Conservation (phyloP, 2,329 filamentous ascomycete species). For the Pseudogymnoascus sp. region DNA sequence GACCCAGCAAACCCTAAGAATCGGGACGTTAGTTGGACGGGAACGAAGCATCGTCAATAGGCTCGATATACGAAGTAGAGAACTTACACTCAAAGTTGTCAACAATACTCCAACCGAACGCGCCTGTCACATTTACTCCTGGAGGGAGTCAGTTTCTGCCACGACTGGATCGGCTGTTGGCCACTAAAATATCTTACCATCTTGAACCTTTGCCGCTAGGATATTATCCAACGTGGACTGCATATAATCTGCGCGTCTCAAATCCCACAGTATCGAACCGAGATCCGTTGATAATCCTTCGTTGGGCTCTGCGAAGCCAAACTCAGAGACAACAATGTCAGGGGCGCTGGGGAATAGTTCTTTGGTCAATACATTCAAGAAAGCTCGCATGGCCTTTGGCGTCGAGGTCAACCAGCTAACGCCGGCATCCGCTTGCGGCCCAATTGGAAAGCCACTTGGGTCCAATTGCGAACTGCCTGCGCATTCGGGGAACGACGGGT, state of each 20-base stretch:
- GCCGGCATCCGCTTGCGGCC: constrained; percentile 34
- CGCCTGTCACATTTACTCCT: constrained; percentile 33
- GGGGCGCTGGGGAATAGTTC: constrained; percentile 35
- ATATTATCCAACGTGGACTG: constrained; percentile 36
- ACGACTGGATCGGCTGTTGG: not conserved
- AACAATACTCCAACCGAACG: constrained; percentile 33
- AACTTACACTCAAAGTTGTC: constrained; percentile 35
- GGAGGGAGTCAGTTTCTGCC: not conserved
- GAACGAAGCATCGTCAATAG: not conserved
- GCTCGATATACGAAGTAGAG: not conserved
- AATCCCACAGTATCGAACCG: constrained; percentile 31
- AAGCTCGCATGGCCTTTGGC: constrained; percentile 32
- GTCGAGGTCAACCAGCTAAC: constrained; percentile 35
- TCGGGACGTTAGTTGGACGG: not conserved
- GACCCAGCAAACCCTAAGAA: constrained; percentile 22
- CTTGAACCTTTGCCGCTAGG: constrained; percentile 29
- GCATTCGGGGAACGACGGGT: constrained; percentile 35
- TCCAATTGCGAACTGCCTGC: constrained; percentile 27
- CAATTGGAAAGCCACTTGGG: constrained; percentile 36
- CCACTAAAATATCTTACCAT: constrained; percentile 17
- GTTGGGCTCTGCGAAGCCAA: constrained; percentile 35
- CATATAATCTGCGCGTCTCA: constrained; percentile 34
- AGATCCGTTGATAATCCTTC: constrained; percentile 23
- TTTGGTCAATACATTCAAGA: constrained; percentile 35
- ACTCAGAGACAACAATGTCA: constrained; percentile 34